Conservation (phyloP, 139 green algal genomes). For the Eudorina sp. region DNA sequence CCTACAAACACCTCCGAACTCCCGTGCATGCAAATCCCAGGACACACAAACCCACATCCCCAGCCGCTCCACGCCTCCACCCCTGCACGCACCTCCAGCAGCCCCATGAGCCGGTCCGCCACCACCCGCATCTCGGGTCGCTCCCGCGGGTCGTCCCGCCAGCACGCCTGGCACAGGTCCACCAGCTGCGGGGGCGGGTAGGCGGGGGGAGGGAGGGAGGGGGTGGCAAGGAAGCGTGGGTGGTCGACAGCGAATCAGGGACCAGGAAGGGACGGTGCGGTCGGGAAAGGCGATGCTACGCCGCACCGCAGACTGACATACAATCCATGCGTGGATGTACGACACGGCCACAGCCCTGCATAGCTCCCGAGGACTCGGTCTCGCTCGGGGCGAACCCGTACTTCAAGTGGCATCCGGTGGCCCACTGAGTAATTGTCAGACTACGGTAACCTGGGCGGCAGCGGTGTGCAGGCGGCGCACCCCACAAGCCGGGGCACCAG, state of each 20-base stretch:
- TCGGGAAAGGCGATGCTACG: neutral
- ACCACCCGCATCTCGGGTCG: constrained; percentile 22
- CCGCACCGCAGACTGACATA: no score
- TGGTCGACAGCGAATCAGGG: neutral
- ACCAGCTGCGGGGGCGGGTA: neutral
- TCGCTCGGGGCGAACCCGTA: no score
- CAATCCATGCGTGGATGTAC: no score
- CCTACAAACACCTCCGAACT: neutral
- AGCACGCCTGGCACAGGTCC: constrained; percentile 27
- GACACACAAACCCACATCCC: neutral
- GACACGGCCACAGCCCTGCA: no score
- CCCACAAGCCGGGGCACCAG: no score
- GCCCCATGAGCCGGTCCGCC: constrained; percentile 5
- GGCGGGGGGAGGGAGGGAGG: no score
- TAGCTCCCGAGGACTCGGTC: no score
- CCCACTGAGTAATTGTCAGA: no score
- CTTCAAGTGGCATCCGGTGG: no score
- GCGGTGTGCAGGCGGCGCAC: no score
- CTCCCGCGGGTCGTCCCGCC: neutral
- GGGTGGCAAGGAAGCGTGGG: neutral
- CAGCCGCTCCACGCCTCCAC: neutral
- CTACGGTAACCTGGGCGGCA: no score
- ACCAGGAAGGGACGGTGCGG: neutral
- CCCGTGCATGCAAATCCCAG: neutral
- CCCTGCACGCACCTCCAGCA: constrained; percentile 8